Evolutionary conservation across 2,329 filamentous ascomycete species (phyloP).

Genomic region (Ceratocystis cubensis): DNA sequence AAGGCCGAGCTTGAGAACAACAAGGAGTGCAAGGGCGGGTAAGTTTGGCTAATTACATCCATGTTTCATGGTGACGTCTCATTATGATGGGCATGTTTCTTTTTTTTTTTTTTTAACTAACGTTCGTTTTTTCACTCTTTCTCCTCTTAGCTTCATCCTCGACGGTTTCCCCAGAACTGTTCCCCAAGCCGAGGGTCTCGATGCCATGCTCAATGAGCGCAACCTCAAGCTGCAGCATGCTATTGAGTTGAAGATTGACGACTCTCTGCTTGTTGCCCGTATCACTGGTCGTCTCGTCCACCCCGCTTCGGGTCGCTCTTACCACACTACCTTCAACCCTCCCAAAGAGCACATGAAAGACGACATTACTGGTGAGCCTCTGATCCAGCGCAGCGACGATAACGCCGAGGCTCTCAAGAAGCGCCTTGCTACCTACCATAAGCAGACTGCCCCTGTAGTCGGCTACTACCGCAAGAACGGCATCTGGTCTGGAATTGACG

Average conservation of each 20-base stretch:
- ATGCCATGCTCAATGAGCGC: slow-evolving; percentile 71
- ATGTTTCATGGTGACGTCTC: too few relatives aligned
- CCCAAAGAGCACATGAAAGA: slow-evolving; percentile 91
- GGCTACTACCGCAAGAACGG: slow-evolving; percentile 94
- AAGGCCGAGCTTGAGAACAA: slow-evolving; percentile 92
- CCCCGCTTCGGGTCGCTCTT: slow-evolving; percentile 88
- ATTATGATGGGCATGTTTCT: background rate
- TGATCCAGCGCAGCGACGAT: slow-evolving; percentile 93
- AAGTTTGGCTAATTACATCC: slow-evolving; percentile 28
- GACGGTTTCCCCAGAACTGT: slow-evolving; percentile 98
- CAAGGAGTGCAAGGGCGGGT: slow-evolving; percentile 94
- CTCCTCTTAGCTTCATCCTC: slow-evolving; percentile 69
- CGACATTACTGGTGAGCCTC: slow-evolving; percentile 88
- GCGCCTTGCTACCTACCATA: slow-evolving; percentile 84
- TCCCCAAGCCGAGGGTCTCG: slow-evolving; percentile 84
- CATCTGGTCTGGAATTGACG: slow-evolving; percentile 93
- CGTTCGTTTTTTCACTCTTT: background rate
- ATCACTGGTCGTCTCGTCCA: slow-evolving; percentile 95
- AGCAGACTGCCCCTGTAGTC: slow-evolving; percentile 84
- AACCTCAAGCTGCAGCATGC: slow-evolving; percentile 85
- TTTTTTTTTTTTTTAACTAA: background rate
- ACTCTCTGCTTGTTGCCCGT: slow-evolving; percentile 79
- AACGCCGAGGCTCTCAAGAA: slow-evolving; percentile 94
- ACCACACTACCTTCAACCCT: slow-evolving; percentile 98
- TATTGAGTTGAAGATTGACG: slow-evolving; percentile 93